Conservation (phyloP, 2,329 filamentous ascomycete genomes). For the Diatrype stigma region DNA sequence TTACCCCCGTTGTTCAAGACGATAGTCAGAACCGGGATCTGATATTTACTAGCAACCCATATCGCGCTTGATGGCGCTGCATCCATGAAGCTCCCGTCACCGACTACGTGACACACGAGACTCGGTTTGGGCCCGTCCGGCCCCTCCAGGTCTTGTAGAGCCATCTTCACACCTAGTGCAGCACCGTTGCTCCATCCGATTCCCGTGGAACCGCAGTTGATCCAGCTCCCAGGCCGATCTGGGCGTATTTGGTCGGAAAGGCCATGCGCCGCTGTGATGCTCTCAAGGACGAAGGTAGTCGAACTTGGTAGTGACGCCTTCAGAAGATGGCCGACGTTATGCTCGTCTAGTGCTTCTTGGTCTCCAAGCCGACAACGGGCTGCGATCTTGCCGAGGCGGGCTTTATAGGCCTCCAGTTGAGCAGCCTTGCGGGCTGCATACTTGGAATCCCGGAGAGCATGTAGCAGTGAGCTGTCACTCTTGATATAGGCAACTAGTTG, state of each 20-base stretch:
- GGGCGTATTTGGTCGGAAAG: slow-evolving; percentile 69
- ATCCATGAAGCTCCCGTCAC: slow-evolving; percentile 47
- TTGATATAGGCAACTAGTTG: slow-evolving; percentile 26
- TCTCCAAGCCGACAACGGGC: slow-evolving; percentile 15
- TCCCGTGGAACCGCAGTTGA: slow-evolving; percentile 78
- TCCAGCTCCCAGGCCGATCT: slow-evolving; percentile 66
- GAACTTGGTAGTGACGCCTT: slow-evolving; percentile 14
- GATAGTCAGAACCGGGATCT: slow-evolving; percentile 44
- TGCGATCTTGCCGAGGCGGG: slow-evolving; percentile 18
- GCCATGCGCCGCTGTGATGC: slow-evolving; percentile 66
- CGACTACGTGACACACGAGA: slow-evolving; percentile 46
- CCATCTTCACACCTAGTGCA: slow-evolving; percentile 73
- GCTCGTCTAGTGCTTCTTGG: slow-evolving; percentile 14
- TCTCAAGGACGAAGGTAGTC: slow-evolving; percentile 73
- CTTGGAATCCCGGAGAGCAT: slow-evolving; percentile 20
- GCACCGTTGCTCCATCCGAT: slow-evolving; percentile 78
- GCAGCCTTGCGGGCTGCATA: slow-evolving; percentile 20
- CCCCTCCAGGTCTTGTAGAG: slow-evolving; percentile 45
- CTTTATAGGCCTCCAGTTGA: slow-evolving; percentile 13
- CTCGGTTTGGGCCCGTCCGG: slow-evolving; percentile 36
- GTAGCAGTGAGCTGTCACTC: slow-evolving; percentile 2
- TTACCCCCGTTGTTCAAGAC: slow-evolving; percentile 48
- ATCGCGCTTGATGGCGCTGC: slow-evolving; percentile 44
- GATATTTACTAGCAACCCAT: slow-evolving; percentile 44
- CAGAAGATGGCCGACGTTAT: slow-evolving; percentile 20